Conservation (phyloP, 495 filamentous ascomycete species). For the Niebla homalea region DNA sequence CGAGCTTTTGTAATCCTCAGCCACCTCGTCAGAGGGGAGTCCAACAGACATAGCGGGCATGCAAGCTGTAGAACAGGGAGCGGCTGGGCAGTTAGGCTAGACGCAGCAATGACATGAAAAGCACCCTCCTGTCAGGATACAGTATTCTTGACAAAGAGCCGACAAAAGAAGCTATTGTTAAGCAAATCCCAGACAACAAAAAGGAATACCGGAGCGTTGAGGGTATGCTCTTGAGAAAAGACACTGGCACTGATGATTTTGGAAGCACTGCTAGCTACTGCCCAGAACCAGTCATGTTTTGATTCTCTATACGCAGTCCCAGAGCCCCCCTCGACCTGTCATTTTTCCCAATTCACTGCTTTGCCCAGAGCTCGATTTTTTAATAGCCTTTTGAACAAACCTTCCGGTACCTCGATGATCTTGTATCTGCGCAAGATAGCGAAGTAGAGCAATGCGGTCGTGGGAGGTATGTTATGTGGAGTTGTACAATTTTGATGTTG, state of each 20-base stretch:
- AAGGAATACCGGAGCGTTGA: constrained; percentile 10
- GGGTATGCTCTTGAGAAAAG: constrained; percentile 9
- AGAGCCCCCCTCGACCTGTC: too few relatives aligned
- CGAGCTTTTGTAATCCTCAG: constrained; percentile 86
- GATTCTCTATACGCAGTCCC: neutral
- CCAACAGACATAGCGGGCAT: constrained; percentile 54
- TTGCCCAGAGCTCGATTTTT: too few relatives aligned
- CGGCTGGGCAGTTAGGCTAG: constrained; percentile 4
- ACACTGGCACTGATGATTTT: constrained; percentile 17
- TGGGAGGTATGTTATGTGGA: too few relatives aligned
- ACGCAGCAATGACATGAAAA: constrained; percentile 12
- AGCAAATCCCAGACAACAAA: constrained; percentile 8
- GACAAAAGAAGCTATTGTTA: constrained; percentile 7
- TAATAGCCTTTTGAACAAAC: too few relatives aligned
- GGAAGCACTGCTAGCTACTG: constrained; percentile 20
- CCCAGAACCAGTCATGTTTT: constrained; percentile 9
- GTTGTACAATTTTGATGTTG: too few relatives aligned
- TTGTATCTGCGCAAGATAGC: too few relatives aligned
- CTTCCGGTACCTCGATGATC: too few relatives aligned
- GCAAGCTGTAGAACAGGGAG: constrained; percentile 4
- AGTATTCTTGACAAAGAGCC: constrained; percentile 6
- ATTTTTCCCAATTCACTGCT: too few relatives aligned
- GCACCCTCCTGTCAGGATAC: constrained; percentile 6
- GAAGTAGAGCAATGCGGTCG: too few relatives aligned
- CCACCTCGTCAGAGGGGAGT: constrained; percentile 72